Base-by-base conservation (phyloP, 441 rosid species). In the Adansonia grandidieri region DNA sequence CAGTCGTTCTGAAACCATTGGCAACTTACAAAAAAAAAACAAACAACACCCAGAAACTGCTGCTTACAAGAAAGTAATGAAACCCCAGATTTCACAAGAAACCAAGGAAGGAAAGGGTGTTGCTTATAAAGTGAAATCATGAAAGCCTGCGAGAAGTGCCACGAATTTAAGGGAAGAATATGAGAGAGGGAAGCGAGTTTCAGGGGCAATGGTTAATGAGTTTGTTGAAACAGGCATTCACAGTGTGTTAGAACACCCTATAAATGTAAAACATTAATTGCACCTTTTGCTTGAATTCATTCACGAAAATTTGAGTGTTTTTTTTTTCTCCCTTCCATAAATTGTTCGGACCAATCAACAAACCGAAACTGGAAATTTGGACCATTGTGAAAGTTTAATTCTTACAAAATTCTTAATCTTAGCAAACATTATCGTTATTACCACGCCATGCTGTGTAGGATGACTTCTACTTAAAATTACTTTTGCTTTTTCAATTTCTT, bases 161-260 rank as follows among this genome's bases (percentile, higher is more conserved):
- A 24, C 54, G 69, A 48, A 71, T 54, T 71, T 76, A 71, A 40
- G 80, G 61, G 54, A 47, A 15, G 40, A 6, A 37, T 53, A 10
- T 15, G 65, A 6, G 11, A 57, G 7, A 6, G 13, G 53, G 37
- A 57, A 11, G 66, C 37, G 66, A 57, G 76, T 57, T 42, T 56
- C 37, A 6, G 28, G 66, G 65, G 20, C n/a, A 37, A 47, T 67
- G 1, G 73, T 76, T 76, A 80, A 80, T 71, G 63, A 64, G 68
- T 80, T 71, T 2, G 80, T 76, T 71, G 77, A 51, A 74, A 71
- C 62, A 76, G 77, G 32, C 10, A 9, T 20, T 37, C 42, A 13
- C 58, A 0, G 73, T 54, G 80, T 54, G 54, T 40, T 28, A 37
- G 3, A 6, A 1, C 64, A 2, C 24, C 9, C 51, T 42, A 37